phyloP scores from a whole-genome alignment of 768 basidiomycete genomes.

The Phylloporus rhodoxanthus region DNA sequence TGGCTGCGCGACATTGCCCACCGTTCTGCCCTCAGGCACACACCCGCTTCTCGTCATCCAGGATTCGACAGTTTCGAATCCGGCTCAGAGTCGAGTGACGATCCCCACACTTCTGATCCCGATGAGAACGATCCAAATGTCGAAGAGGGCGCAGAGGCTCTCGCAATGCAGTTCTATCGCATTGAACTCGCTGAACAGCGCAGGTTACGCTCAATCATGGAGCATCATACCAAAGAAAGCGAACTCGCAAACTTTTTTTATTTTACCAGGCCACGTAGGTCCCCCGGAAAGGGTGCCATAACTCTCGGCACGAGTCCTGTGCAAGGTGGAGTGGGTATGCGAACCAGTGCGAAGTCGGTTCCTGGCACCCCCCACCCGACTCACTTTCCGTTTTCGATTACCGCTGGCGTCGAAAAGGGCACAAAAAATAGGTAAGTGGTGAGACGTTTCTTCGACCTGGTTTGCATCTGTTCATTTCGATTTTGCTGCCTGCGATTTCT shows the following conservation, averaged over 20 bases:
- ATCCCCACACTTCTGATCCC: constrained; percentile 27
- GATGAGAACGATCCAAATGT: constrained; percentile 37
- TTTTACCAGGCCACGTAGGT: constrained; percentile 7
- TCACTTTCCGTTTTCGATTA: constrained; percentile 83
- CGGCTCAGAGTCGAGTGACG: constrained; percentile 34
- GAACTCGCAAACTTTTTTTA: constrained; percentile 11
- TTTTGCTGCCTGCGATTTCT: not conserved
- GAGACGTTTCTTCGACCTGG: not conserved
- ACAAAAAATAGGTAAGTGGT: constrained; percentile 75
- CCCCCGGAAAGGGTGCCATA: not conserved
- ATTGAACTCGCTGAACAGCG: constrained; percentile 90
- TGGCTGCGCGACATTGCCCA: constrained; percentile 74
- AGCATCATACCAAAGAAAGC: constrained; percentile 73
- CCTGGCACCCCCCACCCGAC: constrained; percentile 16
- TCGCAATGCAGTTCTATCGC: constrained; percentile 90
- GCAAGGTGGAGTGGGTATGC: not conserved
- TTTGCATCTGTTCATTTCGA: not conserved
- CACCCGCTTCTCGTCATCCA: constrained; percentile 9
- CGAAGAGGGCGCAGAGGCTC: constrained; percentile 67
- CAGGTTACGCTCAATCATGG: constrained; percentile 85
- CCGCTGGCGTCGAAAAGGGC: constrained; percentile 92
- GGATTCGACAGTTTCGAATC: constrained; percentile 18
- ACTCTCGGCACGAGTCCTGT: not conserved
- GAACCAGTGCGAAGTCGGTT: constrained; percentile 10
- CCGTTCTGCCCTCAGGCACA: constrained; percentile 34